Evolutionary conservation across 2,329 filamentous ascomycete genomes (phyloP), one percentile per base, ranked within the genome.

Genomic region (Ampelomyces quisqualis): DNA sequence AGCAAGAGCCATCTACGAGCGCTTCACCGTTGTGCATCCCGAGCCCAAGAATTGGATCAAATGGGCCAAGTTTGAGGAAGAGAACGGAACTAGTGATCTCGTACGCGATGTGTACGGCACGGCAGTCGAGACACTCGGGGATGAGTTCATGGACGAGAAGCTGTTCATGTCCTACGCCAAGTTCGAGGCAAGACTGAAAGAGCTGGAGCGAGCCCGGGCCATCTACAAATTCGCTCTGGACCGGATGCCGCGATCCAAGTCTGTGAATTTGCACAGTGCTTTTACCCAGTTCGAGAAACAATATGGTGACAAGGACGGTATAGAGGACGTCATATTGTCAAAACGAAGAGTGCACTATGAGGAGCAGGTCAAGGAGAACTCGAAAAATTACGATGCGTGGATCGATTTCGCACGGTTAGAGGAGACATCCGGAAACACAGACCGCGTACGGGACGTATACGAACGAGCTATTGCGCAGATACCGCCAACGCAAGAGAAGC

Each of bases 271-370:
- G 7, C 91, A 98, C 73, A 94, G 94, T 65, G 84, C 90, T 10
- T 98, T 97, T 67, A 97, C 91, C 0, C 91, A 88, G 0, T 98
- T 98, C 56, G 93, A 98, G 71, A 98, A 98, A 73, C 93, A 98
- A 60, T 98, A 89, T 64, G 93, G 93, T 50, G 90, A 97, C 67
- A 79, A 80, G 40, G 89, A 95, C 58, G 93, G 93, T 4, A 88
- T 98, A 2, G 91, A 97, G 60, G 89, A 97, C 65, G 90, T 97
- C 7, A 88, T 98, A 20, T 68, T 97, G n/a, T 90, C 90, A 11
- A 98, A 98, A 68, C 80, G 93, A 54, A 79, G 93, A 57, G 86
- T 95, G 13, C 83, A 93, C 49, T 98, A 98, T 69, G 93, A 98
- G 69, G 89, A 95, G 55, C 86, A 93, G 62, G 81, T 97, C 53